Evolutionary conservation across 768 basidiomycete genomes (phyloP), one percentile per base, ranked within the genome.

Genomic region (Amanita exitialis): DNA sequence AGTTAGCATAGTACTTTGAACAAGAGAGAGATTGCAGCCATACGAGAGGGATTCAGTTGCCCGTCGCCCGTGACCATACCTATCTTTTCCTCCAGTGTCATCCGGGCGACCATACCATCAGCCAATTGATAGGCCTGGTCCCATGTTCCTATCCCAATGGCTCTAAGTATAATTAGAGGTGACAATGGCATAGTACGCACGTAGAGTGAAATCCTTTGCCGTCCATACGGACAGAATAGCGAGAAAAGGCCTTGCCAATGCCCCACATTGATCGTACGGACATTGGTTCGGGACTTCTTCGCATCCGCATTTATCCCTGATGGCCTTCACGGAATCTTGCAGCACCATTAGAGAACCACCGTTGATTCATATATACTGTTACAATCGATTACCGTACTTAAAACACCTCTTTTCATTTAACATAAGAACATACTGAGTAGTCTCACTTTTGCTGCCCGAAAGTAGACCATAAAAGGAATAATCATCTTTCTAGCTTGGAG

Each of bases 71-170:
- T 63, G 34, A 70, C 59, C 30, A 70, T 58, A 12, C 67, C 67
- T 34, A 69, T 61, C 54, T 70, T 70, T 59, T 70, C 67, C 23
- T 62, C 61, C 2, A 64, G 28, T 8, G 66, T 69, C 60, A 69
- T 61, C 47, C 58, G 56, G 3, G 56, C 56, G n/a, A 62, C 59
- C 6, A 55, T 62, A 1, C 58, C 51, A 36, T 61, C 63, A 8
- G 66, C 66, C 15, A 69, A 54, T 2, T 53, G 52, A 20, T 58
- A 61, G 32, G 67, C 60, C 20, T 68, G 64, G 10, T 60, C 60
- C 69, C 69, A 70, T 25, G 69, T 59, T 34, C 67, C 67, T 70
- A 16, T 18, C 3, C n/a, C 13, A n/a, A 16, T 32, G 25, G 25
- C 23, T 36, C 21, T 23, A 13, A 9, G 10, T 9, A 13, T 9